Evolutionary conservation across 106 monocot genomes (phyloP), one percentile per base, ranked within the genome.

Genomic region (Hemerocallis citrina): DNA sequence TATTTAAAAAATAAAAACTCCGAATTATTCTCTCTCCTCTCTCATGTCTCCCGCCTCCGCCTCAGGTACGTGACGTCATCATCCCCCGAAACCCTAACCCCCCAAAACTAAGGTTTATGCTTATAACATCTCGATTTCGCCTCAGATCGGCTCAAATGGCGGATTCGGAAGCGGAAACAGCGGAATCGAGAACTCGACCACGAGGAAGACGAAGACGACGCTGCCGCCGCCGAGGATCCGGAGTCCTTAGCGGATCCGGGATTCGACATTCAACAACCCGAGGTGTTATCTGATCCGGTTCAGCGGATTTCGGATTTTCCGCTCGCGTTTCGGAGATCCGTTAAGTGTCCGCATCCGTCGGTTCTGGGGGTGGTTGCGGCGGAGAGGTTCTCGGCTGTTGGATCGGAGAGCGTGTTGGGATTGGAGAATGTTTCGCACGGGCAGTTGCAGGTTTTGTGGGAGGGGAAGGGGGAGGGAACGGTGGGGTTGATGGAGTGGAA

Each of bases 391-490:
- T 29, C 44, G 13, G 17, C 36, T 0, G 42, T 27, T 44, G n/a
- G n/a, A n/a, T 34, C 57, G 2, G 20, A 48, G 13, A 14, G 10
- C 23, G 38, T 62, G 3, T 51, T 75, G 21, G 35, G 60, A 1
- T 50, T 99, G 2, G 98, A 99, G 77, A 99, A 99, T 61, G 67
- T 99, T 20, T 99, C 98, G n/a, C 82, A 99, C 22, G 98, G 98
- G 29, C 98, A 99, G 82, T 69, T 88, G 33, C 98, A 99, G 81
- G 76, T 77, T 6, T 61, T 92, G 29, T 92, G 92, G 4, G 63
- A n/a, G n/a, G n/a, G n/a, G n/a, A n/a, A n/a, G n/a, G n/a, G n/a
- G n/a, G n/a, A n/a, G n/a, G n/a, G n/a, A n/a, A n/a, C 98, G 16
- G 92, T 92, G 24, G 52, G 40, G 11, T 85, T 99, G 33, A 80